Evolutionary conservation across 768 basidiomycete genomes (phyloP), one percentile per base, ranked within the genome.

Genomic region (Austroboletus eburneus): DNA sequence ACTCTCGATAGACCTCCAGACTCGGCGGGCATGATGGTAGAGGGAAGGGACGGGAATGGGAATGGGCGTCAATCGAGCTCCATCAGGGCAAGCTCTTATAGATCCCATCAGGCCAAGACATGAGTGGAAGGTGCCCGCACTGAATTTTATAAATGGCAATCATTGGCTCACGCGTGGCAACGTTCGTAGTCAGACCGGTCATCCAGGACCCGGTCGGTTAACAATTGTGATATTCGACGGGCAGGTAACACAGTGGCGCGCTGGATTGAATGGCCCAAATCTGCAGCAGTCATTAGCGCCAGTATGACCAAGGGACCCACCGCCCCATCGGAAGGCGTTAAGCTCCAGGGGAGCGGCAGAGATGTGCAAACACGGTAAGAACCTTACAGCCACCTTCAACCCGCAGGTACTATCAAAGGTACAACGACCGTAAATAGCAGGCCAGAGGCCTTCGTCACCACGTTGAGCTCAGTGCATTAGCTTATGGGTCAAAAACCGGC

Each of bases 1-100:
- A 91, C 81, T 51, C 80, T 77, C 54, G 66, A 68, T 13, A 78
- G 61, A 18, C 58, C 56, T 16, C 45, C 36, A 16, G 43, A 20
- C 37, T 56, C 47, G n/a, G 58, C 12, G 27, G 12, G 18, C 60
- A 63, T 60, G 38, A 16, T 55, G 46, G 35, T 20, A 24, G 44
- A 30, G 17, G 45, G 32, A 32, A 45, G 20, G 29, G 32, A 50
- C n/a, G n/a, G 33, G 23, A 41, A 24, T 6, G 17, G 30, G 22
- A 22, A 30, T 42, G 16, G 18, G 37, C 46, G 39, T 30, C 2
- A 35, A 46, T 18, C 14, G 10, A 27, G 8, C 16, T 29, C 34
- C 32, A 18, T 17, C 21, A 23, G 18, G 18, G 17, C 13, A 12
- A 2, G 18, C 9, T 51, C 45, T 61, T 48, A 60, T 53, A 54